Evolutionary conservation across 345 rosid genomes (phyloP), one percentile per base, ranked within the genome.

Genomic region (Syzygium jambos): DNA sequence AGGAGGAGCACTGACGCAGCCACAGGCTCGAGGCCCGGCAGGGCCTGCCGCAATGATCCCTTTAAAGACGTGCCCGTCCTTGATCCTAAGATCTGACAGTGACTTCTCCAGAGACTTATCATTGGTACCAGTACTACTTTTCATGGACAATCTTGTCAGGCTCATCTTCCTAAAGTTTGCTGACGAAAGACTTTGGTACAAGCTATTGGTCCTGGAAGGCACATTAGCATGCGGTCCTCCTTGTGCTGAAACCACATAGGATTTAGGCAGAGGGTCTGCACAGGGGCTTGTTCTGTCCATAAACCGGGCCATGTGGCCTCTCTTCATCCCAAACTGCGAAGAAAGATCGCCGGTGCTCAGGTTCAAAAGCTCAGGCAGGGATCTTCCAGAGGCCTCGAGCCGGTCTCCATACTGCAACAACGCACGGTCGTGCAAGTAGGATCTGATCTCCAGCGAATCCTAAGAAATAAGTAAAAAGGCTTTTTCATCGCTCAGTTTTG

Each of bases 11-110:
- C 90, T 89, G 84, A 93, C 78, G 52, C 97, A 95, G 25, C 97
- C 95, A 84, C 95, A 95, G 65, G 90, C 93, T 84, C 94, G 90
- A 78, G 95, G 87, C 88, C 89, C 93, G 11, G 94, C 92, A 38
- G 95, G 95, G 51, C 90, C 95, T 22, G 95, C 89, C 11, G 94
- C 95, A 88, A 94, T 92, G 82, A 93, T 93, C 90, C 97, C 97
- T 89, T 91, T 94, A 25, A 93, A 95, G 87, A 92, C 55, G 13
- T 94, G 90, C 52, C 95, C 95, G 54, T 95, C 95, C 88, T 93
- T 91, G 49, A 93, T 88, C 91, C 88, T 91, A 85, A 93, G 90
- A 86, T 90, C 94, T 17, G 93, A 90, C n/a, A 93, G 86, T 85
- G 95, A 95, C 89, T 91, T 91, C 85, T 92, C 95, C 17, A 89